Evolutionary conservation across 2,329 filamentous ascomycete species (phyloP), one percentile per base, ranked within the genome.

Genomic region (Nakataea oryzae): DNA sequence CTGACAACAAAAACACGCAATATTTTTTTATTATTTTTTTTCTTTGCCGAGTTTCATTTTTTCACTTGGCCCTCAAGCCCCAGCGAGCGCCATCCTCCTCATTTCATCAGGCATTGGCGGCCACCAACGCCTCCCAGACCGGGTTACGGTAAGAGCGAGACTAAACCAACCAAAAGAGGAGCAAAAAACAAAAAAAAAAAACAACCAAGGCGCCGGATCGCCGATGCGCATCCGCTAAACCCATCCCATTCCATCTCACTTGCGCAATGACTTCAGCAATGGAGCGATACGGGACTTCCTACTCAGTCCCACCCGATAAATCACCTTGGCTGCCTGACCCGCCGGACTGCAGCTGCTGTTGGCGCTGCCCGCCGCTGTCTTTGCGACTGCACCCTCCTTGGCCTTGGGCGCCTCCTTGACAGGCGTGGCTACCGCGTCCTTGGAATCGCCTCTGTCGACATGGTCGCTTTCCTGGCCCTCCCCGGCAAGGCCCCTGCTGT

Each of bases 301-400:
- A 71, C 80, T 83, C 65, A 83, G 69, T 3, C 81, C 81, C 61
- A 83, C 79, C 21, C 81, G 74, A 64, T 79, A 81, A 21, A 75
- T 65, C 21, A 78, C 78, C 64, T 77, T 80, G 17, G 67, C 65
- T 7, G 62, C 65, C 61, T 67, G 80, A 17, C 67, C 65, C 5
- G 63, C 65, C 61, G 67, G 67, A 17, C 63, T 62, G 55, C 64
- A 60, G 60, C 61, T 55, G 60, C 61, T 55, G 58, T 57, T 55
- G 41, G 63, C 55, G 57, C 34, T 21, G 61, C 58, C 27, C 29
- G 63, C 54, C 8, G 50, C 62, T n/a, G n/a, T n/a, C 21, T 66
- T 58, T 27, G 21, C 26, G 30, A 26, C 28, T 57, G 14, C 30
- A 47, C 30, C 17, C 57, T 41, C 29, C 54, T 14, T 54, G 57